Conservation (phyloP, 306 rosid genomes). For the Casuarina cunninghamiana region DNA sequence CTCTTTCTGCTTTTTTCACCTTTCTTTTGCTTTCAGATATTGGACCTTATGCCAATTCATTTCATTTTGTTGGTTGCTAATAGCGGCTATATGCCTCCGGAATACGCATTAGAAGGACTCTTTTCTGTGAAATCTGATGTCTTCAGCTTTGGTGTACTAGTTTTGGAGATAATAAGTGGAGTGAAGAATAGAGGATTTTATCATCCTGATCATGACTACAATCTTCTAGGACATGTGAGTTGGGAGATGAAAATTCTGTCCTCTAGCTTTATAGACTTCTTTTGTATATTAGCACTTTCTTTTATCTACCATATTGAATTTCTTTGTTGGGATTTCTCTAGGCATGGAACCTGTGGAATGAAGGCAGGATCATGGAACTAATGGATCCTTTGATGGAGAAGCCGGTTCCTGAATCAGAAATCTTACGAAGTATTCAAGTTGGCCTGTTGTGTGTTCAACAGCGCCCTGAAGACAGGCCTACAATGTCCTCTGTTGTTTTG, state of each 20-base stretch:
- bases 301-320: not conserved
- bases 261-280: not conserved
- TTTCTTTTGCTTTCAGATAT: not conserved
- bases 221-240: constrained; percentile 53
- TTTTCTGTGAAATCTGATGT: constrained; percentile 46
- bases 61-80: not conserved
- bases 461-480: constrained; percentile 59
- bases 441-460: constrained; percentile 56
- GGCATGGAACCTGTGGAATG: constrained; percentile 75
- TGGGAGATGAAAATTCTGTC: constrained; percentile 4
- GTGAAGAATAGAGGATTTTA: constrained; percentile 48
- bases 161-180: constrained; percentile 39
- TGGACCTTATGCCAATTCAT: not conserved
- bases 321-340: constrained; percentile 18
- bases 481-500: constrained; percentile 45
- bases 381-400: constrained; percentile 43
- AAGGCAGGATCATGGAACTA: constrained; percentile 40
- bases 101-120: constrained; percentile 42
- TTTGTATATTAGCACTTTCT: not conserved
- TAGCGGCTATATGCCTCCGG: constrained; percentile 50
- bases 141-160: constrained; percentile 43
- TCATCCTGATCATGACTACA: constrained; percentile 46
- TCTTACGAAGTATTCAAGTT: constrained; percentile 45
- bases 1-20: not conserved
- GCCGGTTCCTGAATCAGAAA: constrained; percentile 17